These are phyloP conservation scores for Ajuga reptans DNA, from an alignment of 305 asterid genomes.

Conservation along the genomic window DNA sequence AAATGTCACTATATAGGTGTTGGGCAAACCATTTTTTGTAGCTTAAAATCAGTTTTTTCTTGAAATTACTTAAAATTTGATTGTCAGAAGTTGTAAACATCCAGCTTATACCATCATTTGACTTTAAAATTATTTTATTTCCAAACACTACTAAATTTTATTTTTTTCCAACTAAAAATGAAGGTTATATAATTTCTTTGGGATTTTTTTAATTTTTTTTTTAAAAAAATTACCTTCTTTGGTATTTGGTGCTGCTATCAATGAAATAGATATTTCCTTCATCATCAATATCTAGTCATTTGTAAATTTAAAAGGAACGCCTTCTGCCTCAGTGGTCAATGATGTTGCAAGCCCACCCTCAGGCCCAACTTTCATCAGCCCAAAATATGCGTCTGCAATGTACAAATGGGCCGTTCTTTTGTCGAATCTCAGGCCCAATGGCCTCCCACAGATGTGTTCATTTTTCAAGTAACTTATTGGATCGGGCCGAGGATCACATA, in stretches of 20 bases:
- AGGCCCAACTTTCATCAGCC: conserved; percentile 85
- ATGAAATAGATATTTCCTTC: conserved; percentile 81
- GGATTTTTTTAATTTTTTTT: too few relatives aligned
- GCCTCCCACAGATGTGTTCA: conserved; percentile 96
- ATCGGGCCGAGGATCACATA: conserved; percentile 64
- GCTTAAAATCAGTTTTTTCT: too few relatives aligned
- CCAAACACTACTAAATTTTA: too few relatives aligned
- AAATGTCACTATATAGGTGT: too few relatives aligned
- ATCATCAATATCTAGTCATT: conserved; percentile 77
- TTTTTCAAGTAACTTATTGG: conserved; percentile 47
- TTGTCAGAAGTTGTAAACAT: too few relatives aligned
- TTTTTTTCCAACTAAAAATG: neutral
- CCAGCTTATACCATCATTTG: too few relatives aligned
- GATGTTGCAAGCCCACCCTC: conserved; percentile 87
- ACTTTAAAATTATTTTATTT: too few relatives aligned
- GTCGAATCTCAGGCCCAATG: conserved; percentile 80
- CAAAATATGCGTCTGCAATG: conserved; percentile 90
- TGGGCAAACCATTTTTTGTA: too few relatives aligned
- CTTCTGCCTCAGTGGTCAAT: conserved; percentile 64
- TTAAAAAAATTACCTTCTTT: conserved; percentile 49
- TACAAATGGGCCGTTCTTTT: conserved; percentile 68
- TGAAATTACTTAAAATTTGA: too few relatives aligned
- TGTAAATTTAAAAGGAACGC: conserved; percentile 66
- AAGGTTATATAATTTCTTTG: neutral
- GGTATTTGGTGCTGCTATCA: conserved; percentile 73